Percentiles rank a stretch among this genome's conserved stretches.
These are phyloP conservation scores for Alternaria metachromatica DNA, from an alignment of 2,329 filamentous ascomycete genomes.

Conservation along the genomic window DNA sequence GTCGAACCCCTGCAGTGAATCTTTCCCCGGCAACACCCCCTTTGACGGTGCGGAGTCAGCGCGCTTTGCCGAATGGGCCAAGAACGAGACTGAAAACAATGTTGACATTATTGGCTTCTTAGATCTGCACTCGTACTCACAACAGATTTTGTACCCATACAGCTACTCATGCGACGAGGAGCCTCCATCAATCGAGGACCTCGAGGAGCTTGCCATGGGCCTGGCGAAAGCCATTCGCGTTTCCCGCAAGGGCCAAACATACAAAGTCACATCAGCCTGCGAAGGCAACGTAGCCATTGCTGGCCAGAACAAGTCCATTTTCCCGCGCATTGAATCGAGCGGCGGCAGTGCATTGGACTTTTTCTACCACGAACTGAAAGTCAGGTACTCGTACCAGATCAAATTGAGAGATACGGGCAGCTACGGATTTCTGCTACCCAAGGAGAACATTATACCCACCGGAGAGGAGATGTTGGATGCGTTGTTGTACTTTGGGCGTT, in stretches of 20 bases:
- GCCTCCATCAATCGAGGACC: conserved; percentile 87
- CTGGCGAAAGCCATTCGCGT: conserved; percentile 87
- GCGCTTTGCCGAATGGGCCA: conserved; percentile 80
- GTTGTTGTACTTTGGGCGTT: conserved; percentile 83
- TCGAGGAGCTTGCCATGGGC: conserved; percentile 87
- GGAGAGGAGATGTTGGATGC: conserved; percentile 87
- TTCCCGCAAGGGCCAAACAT: conserved; percentile 73
- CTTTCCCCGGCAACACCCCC: conserved; percentile 80
- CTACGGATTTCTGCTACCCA: conserved; percentile 91
- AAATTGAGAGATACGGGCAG: conserved; percentile 92
- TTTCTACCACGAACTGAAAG: conserved; percentile 87
- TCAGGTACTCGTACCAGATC: conserved; percentile 89
- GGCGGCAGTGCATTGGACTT: conserved; percentile 92
- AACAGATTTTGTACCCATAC: conserved; percentile 93
- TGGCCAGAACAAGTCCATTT: conserved; percentile 42
- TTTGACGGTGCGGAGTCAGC: conserved; percentile 84
- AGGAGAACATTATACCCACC: conserved; percentile 84
- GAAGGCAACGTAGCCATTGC: conserved; percentile 70
- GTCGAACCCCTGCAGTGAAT: conserved; percentile 87
- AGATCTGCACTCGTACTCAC: conserved; percentile 93
- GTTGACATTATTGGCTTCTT: conserved; percentile 82
- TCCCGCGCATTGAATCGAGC: conserved; percentile 70
- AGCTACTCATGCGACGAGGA: conserved; percentile 79
- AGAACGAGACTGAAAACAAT: conserved; percentile 74
- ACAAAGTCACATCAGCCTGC: conserved; percentile 79